A percentile compares a stretch with the other conserved stretches of the same genome.
Evolutionary conservation across 129 eudicot genomes (phyloP).

Genomic region (Daucus carota): DNA sequence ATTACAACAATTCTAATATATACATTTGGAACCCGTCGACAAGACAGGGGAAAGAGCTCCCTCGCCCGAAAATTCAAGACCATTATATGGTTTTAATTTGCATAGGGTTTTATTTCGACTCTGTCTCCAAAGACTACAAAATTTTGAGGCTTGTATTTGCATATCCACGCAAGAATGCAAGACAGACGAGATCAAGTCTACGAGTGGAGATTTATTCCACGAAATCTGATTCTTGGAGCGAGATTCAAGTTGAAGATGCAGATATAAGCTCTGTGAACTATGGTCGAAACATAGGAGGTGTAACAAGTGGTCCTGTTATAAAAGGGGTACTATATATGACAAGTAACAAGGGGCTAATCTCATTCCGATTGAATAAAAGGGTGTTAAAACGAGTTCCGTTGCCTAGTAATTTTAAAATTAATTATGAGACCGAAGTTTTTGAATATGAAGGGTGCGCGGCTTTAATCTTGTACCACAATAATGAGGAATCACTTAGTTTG

Average conservation of each 20-base stretch:
- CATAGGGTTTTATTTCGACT: background rate
- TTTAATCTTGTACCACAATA: background rate
- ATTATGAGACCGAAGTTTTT: background rate
- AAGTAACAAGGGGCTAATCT: background rate
- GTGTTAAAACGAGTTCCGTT: background rate
- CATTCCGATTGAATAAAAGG: background rate
- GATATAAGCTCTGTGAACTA: background rate
- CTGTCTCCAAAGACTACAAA: background rate
- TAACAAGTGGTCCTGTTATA: background rate
- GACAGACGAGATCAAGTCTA: too few species aligned
- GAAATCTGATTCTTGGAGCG: background rate
- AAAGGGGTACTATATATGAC: too few species aligned
- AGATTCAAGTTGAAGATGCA: background rate
- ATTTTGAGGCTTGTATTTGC: background rate
- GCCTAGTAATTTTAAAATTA: background rate
- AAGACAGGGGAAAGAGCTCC: too few species aligned
- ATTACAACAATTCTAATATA: too few species aligned
- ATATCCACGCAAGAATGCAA: too few species aligned
- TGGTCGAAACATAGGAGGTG: too few species aligned
- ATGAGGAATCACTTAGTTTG: background rate
- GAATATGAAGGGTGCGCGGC: background rate
- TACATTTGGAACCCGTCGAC: too few species aligned
- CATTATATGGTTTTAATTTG: too few species aligned
- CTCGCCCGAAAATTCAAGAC: too few species aligned
- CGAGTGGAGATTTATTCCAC: background rate